phyloP scores from a whole-genome alignment of 2,329 filamentous ascomycete species.

The Trichoderma atroviride region DNA sequence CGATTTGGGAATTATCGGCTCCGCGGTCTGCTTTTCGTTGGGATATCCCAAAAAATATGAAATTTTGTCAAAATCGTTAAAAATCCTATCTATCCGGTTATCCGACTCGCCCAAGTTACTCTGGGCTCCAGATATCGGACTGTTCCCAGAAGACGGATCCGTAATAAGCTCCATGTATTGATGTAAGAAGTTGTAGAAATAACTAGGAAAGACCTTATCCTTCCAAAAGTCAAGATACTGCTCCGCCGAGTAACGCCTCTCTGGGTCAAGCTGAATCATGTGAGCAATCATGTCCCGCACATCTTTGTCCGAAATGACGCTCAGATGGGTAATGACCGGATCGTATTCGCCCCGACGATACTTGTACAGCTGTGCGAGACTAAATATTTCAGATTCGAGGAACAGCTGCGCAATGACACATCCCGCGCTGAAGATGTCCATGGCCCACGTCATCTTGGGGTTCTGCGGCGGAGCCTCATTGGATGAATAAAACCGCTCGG shows the following conservation, averaged over 20 bases:
- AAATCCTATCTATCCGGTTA: constrained; percentile 90
- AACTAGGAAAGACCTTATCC: constrained; percentile 87
- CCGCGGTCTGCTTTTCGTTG: constrained; percentile 47
- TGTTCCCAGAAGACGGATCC: constrained; percentile 80
- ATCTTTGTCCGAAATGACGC: constrained; percentile 83
- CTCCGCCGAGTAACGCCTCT: constrained; percentile 88
- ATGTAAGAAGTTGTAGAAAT: constrained; percentile 97
- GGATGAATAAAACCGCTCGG: constrained; percentile 81
- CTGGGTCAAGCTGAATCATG: constrained; percentile 94
- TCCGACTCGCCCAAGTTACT: constrained; percentile 85
- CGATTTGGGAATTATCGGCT: constrained; percentile 35
- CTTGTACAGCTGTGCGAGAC: constrained; percentile 91
- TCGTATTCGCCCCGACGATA: constrained; percentile 93
- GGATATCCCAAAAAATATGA: constrained; percentile 88
- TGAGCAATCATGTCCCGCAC: constrained; percentile 87
- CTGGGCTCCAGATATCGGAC: constrained; percentile 64
- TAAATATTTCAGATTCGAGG: constrained; percentile 94
- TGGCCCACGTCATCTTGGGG: constrained; percentile 77
- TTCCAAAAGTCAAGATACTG: constrained; percentile 94
- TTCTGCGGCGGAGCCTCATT: constrained; percentile 65
- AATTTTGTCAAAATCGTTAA: constrained; percentile 95
- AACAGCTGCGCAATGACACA: constrained; percentile 98
- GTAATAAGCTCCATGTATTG: constrained; percentile 98
- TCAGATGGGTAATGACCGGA: constrained; percentile 76
- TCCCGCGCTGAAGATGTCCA: constrained; percentile 97